These are phyloP conservation scores for Naganishia cerealis DNA, from an alignment of 1,284 basidiomycete genomes.

Conservation along the genomic window DNA sequence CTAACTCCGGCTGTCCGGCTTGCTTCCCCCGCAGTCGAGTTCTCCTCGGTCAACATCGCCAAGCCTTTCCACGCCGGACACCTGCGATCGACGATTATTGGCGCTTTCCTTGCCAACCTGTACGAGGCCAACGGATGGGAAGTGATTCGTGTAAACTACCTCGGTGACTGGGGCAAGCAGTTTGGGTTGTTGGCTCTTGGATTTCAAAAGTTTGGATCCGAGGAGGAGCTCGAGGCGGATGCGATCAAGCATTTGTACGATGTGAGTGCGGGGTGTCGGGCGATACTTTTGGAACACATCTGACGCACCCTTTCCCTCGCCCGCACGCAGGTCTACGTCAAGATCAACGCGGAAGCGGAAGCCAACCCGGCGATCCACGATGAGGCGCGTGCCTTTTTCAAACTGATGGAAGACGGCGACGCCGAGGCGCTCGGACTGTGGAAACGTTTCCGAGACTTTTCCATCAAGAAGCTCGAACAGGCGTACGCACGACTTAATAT, in stretches of 20 bases:
- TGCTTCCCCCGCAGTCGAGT: conserved; percentile 62
- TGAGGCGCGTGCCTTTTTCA: conserved; percentile 87
- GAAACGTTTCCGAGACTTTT: conserved; percentile 88
- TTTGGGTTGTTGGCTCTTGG: conserved; percentile 83
- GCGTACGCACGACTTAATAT: conserved; percentile 91
- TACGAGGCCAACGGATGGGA: conserved; percentile 94
- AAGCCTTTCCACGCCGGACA: conserved; percentile 99
- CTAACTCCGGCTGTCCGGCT: not conserved
- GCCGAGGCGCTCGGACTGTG: conserved; percentile 80
- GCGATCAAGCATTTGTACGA: conserved; percentile 94
- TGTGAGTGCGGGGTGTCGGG: conserved; percentile 40
- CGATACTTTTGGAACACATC: not conserved
- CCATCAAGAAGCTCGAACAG: conserved; percentile 84
- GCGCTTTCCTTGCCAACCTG: conserved; percentile 86
- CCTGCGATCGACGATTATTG: conserved; percentile 94
- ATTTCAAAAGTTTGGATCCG: conserved; percentile 85
- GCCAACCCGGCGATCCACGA: conserved; percentile 64
- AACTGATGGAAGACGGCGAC: conserved; percentile 93
- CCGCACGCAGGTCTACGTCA: conserved; percentile 70
- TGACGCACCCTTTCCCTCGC: not conserved
- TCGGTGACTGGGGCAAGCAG: conserved; percentile 92
- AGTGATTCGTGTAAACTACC: conserved; percentile 86
- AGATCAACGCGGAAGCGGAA: conserved; percentile 70
- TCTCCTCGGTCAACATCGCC: conserved; percentile 96
- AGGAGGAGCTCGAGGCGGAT: conserved; percentile 78